phyloP scores from a whole-genome alignment of 306 rosid genomes.

The Dicorynia guianensis region DNA sequence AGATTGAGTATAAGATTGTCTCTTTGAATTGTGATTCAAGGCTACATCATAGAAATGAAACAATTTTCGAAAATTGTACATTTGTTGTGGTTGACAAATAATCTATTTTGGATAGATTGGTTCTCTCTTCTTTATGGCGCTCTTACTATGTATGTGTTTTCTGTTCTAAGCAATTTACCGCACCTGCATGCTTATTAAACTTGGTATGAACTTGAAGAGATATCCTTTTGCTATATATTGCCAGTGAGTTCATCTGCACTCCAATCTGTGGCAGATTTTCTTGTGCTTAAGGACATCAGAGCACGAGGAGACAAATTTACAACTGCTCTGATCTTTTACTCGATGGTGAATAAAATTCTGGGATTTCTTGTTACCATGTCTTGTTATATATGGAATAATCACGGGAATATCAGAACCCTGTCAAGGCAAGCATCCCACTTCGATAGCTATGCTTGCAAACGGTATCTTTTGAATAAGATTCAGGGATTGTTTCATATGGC shows the following conservation, averaged over 20 bases:
- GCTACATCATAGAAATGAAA: slow-evolving; percentile 6
- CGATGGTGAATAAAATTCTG: background rate
- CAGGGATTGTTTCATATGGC: background rate
- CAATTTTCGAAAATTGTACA: background rate
- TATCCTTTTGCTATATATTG: background rate
- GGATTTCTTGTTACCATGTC: background rate
- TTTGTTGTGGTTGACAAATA: background rate
- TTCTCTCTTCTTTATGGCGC: background rate
- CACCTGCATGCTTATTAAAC: background rate
- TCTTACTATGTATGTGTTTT: background rate
- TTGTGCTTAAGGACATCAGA: too few relatives aligned
- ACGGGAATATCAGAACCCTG: slow-evolving; percentile 4
- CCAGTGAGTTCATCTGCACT: background rate
- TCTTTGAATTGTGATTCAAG: slow-evolving; percentile 2
- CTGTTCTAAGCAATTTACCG: background rate
- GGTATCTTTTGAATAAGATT: slow-evolving; percentile 18
- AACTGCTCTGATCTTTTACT: too few relatives aligned
- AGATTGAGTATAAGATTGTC: background rate
- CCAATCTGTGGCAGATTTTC: background rate
- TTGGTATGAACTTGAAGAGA: background rate
- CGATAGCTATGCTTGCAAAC: slow-evolving; percentile 1
- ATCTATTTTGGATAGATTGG: background rate
- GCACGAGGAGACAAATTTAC: too few relatives aligned
- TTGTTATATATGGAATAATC: background rate
- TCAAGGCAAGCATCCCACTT: slow-evolving; percentile 27